Conservation (phyloP, 108 stramenopile genomes). For the Phaeodactylum tricornutum region DNA sequence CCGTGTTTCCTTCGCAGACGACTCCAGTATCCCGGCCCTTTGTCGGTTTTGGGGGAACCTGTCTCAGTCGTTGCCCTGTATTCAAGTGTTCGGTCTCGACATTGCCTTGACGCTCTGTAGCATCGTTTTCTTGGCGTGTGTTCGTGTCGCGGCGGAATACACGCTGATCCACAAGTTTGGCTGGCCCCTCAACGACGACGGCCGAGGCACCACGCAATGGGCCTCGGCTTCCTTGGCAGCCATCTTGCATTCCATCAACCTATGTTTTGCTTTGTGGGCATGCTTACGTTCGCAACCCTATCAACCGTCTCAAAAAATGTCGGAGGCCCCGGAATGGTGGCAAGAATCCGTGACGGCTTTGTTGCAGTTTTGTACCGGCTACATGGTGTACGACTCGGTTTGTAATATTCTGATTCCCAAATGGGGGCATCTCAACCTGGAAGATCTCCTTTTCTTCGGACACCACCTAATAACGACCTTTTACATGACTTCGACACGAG, state of each 20-base stretch:
- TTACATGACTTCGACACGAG: slow-evolving; percentile 43
- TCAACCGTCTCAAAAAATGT: not conserved
- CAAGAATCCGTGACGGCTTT: slow-evolving; percentile 38
- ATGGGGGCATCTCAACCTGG: slow-evolving; percentile 6
- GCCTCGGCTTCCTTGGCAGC: slow-evolving; percentile 1
- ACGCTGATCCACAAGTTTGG: not conserved
- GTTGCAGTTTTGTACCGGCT: slow-evolving; percentile 61
- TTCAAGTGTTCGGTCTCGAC: not conserved
- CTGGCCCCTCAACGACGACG: too few relatives aligned
- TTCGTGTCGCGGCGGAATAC: not conserved
- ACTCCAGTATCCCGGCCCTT: too few relatives aligned
- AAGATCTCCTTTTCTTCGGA: slow-evolving; percentile 28
- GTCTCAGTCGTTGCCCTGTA: not conserved
- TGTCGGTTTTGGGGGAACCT: slow-evolving; percentile 3
- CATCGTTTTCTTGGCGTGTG: not conserved
- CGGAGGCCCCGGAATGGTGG: slow-evolving; percentile 32
- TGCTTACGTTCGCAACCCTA: too few relatives aligned
- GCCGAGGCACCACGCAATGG: not conserved
- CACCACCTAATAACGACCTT: slow-evolving; percentile 49
- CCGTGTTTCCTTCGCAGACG: too few relatives aligned
- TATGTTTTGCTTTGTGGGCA: not conserved
- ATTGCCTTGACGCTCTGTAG: slow-evolving; percentile 1
- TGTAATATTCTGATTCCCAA: slow-evolving; percentile 10
- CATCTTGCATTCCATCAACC: slow-evolving; percentile 1
- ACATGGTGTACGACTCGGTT: slow-evolving; percentile 56